Conservation (phyloP, 768 basidiomycete genomes). For the Daedaleopsis nitida region DNA sequence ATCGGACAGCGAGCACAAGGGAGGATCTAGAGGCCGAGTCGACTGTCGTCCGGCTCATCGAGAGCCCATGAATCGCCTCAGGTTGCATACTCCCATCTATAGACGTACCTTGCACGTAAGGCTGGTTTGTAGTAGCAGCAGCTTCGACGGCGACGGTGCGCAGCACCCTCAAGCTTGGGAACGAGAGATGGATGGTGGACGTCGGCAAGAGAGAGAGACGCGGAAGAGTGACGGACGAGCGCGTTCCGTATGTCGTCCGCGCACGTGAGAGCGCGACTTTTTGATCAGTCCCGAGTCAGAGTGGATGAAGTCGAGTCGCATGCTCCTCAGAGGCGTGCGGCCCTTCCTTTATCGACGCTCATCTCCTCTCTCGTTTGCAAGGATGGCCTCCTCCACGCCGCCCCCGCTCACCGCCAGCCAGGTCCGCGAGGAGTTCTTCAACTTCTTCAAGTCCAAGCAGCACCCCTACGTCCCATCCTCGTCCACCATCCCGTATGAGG, state of each 20-base stretch:
- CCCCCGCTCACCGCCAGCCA: conserved; percentile 73
- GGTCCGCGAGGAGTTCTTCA: conserved; percentile 89
- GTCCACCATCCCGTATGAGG: conserved; percentile 93
- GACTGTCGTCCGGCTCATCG: too few relatives aligned
- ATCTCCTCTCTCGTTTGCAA: conserved; percentile 13
- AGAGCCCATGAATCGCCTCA: too few relatives aligned
- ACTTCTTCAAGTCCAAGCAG: conserved; percentile 76
- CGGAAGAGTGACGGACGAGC: conserved; percentile 1
- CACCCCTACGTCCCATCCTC: conserved; percentile 93
- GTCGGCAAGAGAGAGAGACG: conserved; percentile 11
- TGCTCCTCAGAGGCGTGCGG: conserved; percentile 19
- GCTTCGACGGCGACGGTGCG: too few relatives aligned
- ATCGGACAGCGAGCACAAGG: not conserved
- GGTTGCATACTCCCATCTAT: too few relatives aligned
- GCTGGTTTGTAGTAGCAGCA: too few relatives aligned
- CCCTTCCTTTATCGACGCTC: conserved; percentile 15
- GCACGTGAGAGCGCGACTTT: conserved; percentile 23
- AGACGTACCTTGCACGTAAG: too few relatives aligned
- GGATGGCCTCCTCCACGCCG: conserved; percentile 21
- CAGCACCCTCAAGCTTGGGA: not conserved
- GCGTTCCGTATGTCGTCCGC: not conserved
- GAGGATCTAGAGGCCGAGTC: not conserved
- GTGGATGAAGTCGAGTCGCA: conserved; percentile 15
- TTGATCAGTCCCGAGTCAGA: conserved; percentile 22
- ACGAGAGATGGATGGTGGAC: not conserved